phyloP scores from a whole-genome alignment of 2,329 filamentous ascomycete species.

The Didymella lethalis region DNA sequence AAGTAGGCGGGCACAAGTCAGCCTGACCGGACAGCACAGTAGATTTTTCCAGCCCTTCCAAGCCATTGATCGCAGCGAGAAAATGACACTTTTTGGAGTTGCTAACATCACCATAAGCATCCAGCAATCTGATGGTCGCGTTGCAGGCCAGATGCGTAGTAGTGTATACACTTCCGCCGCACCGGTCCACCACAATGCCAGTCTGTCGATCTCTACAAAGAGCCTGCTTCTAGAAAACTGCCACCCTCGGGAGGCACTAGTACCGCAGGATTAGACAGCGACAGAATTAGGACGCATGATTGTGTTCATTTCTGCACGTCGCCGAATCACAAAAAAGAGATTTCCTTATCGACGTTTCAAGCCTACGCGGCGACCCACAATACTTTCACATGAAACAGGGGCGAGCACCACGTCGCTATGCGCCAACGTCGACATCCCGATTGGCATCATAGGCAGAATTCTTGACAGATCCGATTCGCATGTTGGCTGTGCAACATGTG shows the following conservation, averaged over 20 bases:
- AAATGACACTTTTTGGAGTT: not conserved
- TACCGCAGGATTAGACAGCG: not conserved
- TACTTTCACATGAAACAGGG: conserved; percentile 22
- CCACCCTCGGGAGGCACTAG: not conserved
- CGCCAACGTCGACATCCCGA: conserved; percentile 10
- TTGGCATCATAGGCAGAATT: not conserved
- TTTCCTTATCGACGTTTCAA: conserved; percentile 21
- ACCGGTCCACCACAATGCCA: not conserved
- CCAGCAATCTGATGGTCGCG: not conserved
- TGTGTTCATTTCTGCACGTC: conserved; percentile 11
- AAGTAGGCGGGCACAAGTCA: conserved; percentile 5
- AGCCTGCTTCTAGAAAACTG: conserved; percentile 4
- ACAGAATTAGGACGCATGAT: conserved; percentile 8
- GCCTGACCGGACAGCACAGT: conserved; percentile 1
- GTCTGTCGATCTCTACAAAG: not conserved
- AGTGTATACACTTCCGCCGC: not conserved
- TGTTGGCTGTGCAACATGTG: conserved; percentile 19
- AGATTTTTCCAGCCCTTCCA: not conserved
- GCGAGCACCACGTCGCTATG: conserved; percentile 7
- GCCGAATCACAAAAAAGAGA: conserved; percentile 22
- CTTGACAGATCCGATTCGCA: conserved; percentile 5
- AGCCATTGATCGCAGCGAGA: not conserved
- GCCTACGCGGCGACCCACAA: conserved; percentile 12
- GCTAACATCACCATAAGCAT: not conserved
- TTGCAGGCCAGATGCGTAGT: not conserved